phyloP scores from a whole-genome alignment of 148 eudicot species.

The Persicaria maculosa region DNA sequence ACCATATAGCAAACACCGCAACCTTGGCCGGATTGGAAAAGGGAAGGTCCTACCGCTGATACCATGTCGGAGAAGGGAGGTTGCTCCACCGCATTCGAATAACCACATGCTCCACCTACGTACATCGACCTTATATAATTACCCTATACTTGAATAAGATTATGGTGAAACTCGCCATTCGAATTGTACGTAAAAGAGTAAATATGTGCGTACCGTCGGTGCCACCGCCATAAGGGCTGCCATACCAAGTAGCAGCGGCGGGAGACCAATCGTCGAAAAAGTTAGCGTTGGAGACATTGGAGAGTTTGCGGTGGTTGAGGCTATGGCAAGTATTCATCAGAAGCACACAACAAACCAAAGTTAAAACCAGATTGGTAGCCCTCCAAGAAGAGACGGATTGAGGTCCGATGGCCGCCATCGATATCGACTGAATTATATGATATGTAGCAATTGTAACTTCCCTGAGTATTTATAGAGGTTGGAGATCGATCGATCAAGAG shows the following conservation, averaged over 20 bases:
- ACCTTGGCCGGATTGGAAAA: slow-evolving; percentile 42
- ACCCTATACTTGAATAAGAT: no score
- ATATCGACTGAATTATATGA: not conserved
- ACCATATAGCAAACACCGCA: slow-evolving; percentile 93
- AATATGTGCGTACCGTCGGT: slow-evolving; percentile 35
- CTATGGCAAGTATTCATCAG: not conserved
- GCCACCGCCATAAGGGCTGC: slow-evolving; percentile 52
- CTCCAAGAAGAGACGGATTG: not conserved
- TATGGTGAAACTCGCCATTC: not conserved
- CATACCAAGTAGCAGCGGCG: slow-evolving; percentile 63
- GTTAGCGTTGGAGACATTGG: not conserved
- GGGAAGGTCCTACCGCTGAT: slow-evolving; percentile 56
- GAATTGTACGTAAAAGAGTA: not conserved
- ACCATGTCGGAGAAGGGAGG: slow-evolving; percentile 54
- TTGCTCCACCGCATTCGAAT: slow-evolving; percentile 32
- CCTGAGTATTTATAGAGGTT: not conserved
- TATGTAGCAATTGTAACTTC: not conserved
- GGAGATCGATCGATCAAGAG: no score
- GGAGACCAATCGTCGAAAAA: slow-evolving; percentile 23
- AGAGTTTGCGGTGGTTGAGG: not conserved
- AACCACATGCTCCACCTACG: slow-evolving; percentile 90
- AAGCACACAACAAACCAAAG: not conserved
- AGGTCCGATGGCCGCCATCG: not conserved
- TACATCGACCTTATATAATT: not conserved
- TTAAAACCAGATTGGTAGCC: not conserved